Conservation (phyloP, 352 stramenopile species). For the Phytophthora ohioensis region DNA sequence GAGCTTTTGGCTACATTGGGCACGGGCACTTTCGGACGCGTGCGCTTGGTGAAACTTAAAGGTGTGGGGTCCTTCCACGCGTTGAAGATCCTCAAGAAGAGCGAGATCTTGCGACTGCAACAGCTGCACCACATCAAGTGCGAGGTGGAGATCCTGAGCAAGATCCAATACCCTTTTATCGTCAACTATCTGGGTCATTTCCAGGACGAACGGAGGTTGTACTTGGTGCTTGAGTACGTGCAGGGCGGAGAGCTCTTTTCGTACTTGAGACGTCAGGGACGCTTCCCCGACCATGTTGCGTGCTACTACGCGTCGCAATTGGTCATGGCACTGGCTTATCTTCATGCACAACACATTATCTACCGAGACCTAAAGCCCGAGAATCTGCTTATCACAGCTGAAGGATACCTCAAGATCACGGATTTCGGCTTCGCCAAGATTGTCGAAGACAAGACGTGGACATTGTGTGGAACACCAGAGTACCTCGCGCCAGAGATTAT, state of each 20-base stretch:
- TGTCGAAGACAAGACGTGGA: conserved; percentile 91
- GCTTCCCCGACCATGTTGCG: conserved; percentile 84
- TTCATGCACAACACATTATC: conserved; percentile 93
- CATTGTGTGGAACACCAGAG: conserved; percentile 93
- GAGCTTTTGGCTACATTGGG: conserved; percentile 81
- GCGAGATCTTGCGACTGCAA: conserved; percentile 88
- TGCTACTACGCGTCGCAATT: conserved; percentile 92
- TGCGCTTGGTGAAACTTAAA: conserved; percentile 84
- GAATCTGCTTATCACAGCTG: conserved; percentile 92
- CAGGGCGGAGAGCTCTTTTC: conserved; percentile 94
- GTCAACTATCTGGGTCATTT: conserved; percentile 90
- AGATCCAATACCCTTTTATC: conserved; percentile 92
- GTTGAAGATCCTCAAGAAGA: conserved; percentile 95
- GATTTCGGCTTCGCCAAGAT: conserved; percentile 96
- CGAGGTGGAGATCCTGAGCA: conserved; percentile 91
- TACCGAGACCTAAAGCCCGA: conserved; percentile 95
- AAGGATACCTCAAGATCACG: conserved; percentile 93
- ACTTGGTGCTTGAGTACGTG: conserved; percentile 94
- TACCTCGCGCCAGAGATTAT: conserved; percentile 96
- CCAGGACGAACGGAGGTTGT: conserved; percentile 91
- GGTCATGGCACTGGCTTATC: conserved; percentile 87
- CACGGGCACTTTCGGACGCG: conserved; percentile 91
- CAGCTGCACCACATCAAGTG: conserved; percentile 94
- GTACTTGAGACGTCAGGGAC: conserved; percentile 85
- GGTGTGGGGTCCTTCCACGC: conserved; percentile 72